Evolutionary conservation across 768 basidiomycete species (phyloP).

Genomic region (Strobilomyces dryophilus): DNA sequence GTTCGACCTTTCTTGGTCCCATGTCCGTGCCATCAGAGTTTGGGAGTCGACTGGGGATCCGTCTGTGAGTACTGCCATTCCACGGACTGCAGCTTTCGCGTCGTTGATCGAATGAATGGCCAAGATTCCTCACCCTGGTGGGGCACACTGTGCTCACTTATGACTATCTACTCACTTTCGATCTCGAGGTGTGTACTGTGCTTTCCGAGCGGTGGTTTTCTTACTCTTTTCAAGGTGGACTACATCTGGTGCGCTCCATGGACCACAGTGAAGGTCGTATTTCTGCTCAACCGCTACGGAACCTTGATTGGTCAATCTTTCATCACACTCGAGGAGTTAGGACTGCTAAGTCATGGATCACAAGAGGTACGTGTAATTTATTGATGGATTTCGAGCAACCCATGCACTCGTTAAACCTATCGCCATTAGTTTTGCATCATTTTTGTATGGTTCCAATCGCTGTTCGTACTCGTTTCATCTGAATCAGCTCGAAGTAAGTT

Average conservation of each 20-base stretch:
- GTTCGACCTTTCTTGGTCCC: not conserved
- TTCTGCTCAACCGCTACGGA: conserved; percentile 20
- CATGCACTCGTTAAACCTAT: not conserved
- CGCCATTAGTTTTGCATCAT: conserved; percentile 9
- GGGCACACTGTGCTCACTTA: conserved; percentile 11
- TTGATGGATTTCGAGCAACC: too few relatives aligned
- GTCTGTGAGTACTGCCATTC: conserved; percentile 2
- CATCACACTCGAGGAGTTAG: conserved; percentile 13
- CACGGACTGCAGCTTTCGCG: not conserved
- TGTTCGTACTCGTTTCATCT: not conserved
- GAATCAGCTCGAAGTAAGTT: conserved; percentile 15
- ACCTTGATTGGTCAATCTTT: conserved; percentile 7
- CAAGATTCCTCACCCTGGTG: not conserved
- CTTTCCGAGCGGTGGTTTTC: not conserved
- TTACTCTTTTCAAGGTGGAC: conserved; percentile 1
- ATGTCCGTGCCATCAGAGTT: not conserved
- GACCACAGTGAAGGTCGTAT: conserved; percentile 8
- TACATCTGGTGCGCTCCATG: conserved; percentile 13
- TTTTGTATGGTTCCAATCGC: not conserved
- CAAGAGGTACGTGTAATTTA: not conserved
- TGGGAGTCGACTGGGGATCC: not conserved
- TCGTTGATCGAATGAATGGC: not conserved
- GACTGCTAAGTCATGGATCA: conserved; percentile 9
- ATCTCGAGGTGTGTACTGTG: conserved; percentile 10
- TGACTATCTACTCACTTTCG: conserved; percentile 16